A percentile compares a stretch with the other conserved stretches of the same genome.
phyloP scores from a whole-genome alignment of 768 basidiomycete genomes.

The Russula sp. region DNA sequence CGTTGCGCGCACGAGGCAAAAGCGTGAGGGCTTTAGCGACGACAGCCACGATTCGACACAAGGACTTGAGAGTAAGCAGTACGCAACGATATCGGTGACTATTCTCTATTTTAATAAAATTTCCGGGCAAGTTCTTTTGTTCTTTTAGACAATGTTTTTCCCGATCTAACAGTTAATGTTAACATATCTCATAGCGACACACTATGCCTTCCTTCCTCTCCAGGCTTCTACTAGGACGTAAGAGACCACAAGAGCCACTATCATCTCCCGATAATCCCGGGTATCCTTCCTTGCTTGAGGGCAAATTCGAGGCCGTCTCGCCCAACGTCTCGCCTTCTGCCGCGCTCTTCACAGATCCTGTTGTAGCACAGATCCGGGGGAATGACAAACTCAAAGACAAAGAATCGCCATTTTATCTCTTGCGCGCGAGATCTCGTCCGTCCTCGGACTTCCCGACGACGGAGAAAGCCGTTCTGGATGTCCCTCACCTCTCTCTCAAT shows the following conservation, averaged over 20 bases:
- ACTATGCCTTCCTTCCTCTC: conserved; percentile 62
- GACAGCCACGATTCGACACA: conserved; percentile 4
- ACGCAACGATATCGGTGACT: background rate
- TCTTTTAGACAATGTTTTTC: background rate
- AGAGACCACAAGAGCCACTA: conserved; percentile 51
- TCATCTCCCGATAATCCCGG: conserved; percentile 35
- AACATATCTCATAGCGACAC: conserved; percentile 12
- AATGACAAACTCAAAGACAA: conserved; percentile 34
- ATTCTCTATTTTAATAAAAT: background rate
- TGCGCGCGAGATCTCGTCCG: conserved; percentile 43
- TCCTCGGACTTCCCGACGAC: conserved; percentile 31
- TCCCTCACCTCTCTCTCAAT: conserved; percentile 58
- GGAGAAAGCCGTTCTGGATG: conserved; percentile 31
- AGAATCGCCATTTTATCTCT: conserved; percentile 44
- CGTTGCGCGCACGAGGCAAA: background rate
- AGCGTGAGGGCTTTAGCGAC: background rate
- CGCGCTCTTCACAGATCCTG: conserved; percentile 27
- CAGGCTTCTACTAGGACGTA: conserved; percentile 74
- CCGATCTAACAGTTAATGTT: conserved; percentile 2
- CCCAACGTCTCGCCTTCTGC: conserved; percentile 38
- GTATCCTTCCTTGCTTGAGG: conserved; percentile 53
- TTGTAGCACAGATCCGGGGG: conserved; percentile 32
- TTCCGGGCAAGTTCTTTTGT: background rate
- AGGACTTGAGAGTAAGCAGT: background rate
- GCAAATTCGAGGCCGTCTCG: conserved; percentile 68